phyloP scores from a whole-genome alignment of 768 basidiomycete species.

The Phaffia tasmanica region DNA sequence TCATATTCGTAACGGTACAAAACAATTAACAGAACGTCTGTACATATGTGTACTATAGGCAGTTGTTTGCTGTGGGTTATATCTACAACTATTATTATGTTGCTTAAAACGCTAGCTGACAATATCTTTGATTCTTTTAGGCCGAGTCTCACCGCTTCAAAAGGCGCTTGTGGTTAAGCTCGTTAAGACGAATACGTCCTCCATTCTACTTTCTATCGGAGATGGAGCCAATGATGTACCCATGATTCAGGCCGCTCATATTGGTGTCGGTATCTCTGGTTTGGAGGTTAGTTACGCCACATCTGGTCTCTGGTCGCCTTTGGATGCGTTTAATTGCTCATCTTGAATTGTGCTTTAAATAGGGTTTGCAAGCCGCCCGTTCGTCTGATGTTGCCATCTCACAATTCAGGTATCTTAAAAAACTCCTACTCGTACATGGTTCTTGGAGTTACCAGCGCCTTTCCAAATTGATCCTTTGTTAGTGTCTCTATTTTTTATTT shows the following conservation, averaged over 20 bases:
- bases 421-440: conserved; percentile 88
- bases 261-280: conserved; percentile 94
- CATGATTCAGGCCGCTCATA: conserved; percentile 98
- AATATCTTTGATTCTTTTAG: conserved; percentile 38
- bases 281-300: conserved; percentile 56
- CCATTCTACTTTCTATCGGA: conserved; percentile 90
- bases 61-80: conserved; percentile 78
- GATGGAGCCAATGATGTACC: conserved; percentile 98
- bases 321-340: background rate
- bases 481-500: conserved; percentile 35
- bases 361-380: conserved; percentile 96
- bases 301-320: conserved; percentile 11
- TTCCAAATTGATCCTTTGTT: conserved; percentile 90
- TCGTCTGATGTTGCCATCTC: conserved; percentile 97
- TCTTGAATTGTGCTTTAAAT: conserved; percentile 14
- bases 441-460: conserved; percentile 96
- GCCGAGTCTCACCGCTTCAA: conserved; percentile 93
- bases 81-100: background rate
- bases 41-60: conserved; percentile 40
- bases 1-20: background rate
- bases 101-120: background rate
- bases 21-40: background rate
- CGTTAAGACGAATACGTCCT: conserved; percentile 92
- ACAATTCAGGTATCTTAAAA: conserved; percentile 91
- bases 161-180: conserved; percentile 96